A percentile compares a stretch with the other conserved stretches of the same genome.
Conservation (phyloP, 768 basidiomycete genomes). For the Collybia nuda region DNA sequence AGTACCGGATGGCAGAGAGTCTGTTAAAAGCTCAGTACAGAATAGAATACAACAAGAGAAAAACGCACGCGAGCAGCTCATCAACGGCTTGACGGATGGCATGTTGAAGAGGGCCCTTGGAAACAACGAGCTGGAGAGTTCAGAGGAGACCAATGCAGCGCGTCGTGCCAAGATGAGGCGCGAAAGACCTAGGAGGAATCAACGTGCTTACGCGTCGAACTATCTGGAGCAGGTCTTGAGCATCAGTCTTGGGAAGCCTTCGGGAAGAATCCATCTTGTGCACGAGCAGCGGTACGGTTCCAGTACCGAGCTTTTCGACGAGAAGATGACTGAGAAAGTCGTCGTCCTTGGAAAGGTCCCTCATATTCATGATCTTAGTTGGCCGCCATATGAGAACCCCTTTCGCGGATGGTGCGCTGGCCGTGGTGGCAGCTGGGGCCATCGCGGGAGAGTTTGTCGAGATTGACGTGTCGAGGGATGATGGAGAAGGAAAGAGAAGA, state of each 20-base stretch:
- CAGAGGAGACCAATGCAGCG: slow-evolving; percentile 17
- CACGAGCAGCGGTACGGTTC: slow-evolving; percentile 75
- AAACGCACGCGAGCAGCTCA: slow-evolving; percentile 64
- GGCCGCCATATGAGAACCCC: slow-evolving; percentile 63
- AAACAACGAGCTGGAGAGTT: slow-evolving; percentile 52
- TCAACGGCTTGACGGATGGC: slow-evolving; percentile 74
- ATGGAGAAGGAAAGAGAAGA: slow-evolving; percentile 16
- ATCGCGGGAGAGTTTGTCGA: slow-evolving; percentile 16
- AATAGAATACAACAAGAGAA: slow-evolving; percentile 15
- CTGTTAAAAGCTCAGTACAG: slow-evolving; percentile 37
- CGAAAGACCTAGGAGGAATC: slow-evolving; percentile 17
- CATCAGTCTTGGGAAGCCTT: slow-evolving; percentile 73
- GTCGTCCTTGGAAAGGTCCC: slow-evolving; percentile 87
- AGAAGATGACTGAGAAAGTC: slow-evolving; percentile 89
- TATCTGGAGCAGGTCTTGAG: slow-evolving; percentile 64
- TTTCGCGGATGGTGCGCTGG: slow-evolving; percentile 19
- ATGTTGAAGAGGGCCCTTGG: slow-evolving; percentile 53
- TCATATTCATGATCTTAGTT: slow-evolving; percentile 89
- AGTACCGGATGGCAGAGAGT: slow-evolving; percentile 73
- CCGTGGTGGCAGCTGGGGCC: slow-evolving; percentile 25
- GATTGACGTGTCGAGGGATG: slow-evolving; percentile 12
- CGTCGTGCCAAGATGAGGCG: slow-evolving; percentile 21
- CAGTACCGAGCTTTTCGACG: slow-evolving; percentile 86
- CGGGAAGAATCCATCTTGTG: slow-evolving; percentile 88
- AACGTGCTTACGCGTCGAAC: slow-evolving; percentile 68